These are phyloP conservation scores for Phytophthora cactorum DNA, from an alignment of 352 stramenopile genomes.

Conservation along the genomic window DNA sequence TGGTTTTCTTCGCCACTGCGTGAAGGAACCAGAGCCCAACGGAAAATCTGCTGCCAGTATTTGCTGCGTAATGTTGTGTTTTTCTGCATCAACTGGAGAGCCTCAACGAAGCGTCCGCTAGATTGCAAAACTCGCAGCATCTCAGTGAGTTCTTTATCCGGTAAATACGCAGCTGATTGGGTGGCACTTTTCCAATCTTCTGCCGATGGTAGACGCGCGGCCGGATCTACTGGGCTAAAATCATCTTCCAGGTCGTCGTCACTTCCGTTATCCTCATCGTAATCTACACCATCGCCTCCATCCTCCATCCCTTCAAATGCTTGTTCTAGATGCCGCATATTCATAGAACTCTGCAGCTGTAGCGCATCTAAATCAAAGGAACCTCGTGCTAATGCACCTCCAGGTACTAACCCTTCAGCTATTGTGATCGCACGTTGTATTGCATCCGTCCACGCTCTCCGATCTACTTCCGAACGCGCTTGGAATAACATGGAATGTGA, in stretches of 20 bases:
- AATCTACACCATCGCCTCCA: constrained; percentile 15
- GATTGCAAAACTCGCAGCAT: constrained; percentile 74
- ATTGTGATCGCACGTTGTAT: constrained; percentile 79
- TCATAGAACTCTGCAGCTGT: constrained; percentile 55
- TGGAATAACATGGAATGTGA: constrained; percentile 75
- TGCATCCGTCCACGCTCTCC: constrained; percentile 59
- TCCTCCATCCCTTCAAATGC: constrained; percentile 44
- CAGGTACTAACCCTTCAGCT: constrained; percentile 62
- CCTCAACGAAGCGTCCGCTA: constrained; percentile 71
- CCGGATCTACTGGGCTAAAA: constrained; percentile 16
- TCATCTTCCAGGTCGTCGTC: constrained; percentile 28
- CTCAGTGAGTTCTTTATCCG: constrained; percentile 50
- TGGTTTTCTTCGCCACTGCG: constrained; percentile 10
- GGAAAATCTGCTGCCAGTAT: constrained; percentile 79
- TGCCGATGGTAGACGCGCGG: constrained; percentile 10
- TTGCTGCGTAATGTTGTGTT: constrained; percentile 49
- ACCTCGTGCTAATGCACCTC: constrained; percentile 30
- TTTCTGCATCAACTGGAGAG: constrained; percentile 72
- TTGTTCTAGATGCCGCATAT: constrained; percentile 52
- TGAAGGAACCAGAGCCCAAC: constrained; percentile 53
- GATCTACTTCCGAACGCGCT: constrained; percentile 51
- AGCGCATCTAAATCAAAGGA: constrained; percentile 62
- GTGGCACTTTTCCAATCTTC: constrained; percentile 31
- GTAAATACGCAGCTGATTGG: constrained; percentile 39
- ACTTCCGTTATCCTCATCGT: constrained; percentile 10